These are phyloP conservation scores for Fusarium annulatum DNA, from an alignment of 2,329 filamentous ascomycete genomes.

Conservation along the genomic window DNA sequence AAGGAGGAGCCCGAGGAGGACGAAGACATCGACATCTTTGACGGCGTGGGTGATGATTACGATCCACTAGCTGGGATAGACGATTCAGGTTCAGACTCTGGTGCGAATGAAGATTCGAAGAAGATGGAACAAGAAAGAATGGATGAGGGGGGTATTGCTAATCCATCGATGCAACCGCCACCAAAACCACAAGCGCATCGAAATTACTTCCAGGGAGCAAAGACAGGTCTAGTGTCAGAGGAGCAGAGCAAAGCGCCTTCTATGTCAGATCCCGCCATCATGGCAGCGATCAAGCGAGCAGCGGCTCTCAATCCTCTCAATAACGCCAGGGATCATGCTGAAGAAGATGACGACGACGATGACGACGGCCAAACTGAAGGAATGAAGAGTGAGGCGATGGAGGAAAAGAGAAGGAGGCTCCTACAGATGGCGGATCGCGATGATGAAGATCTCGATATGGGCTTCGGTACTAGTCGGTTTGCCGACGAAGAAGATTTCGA, in stretches of 20 bases:
- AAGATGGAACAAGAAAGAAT: slow-evolving; percentile 38
- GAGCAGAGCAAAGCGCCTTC: slow-evolving; percentile 63
- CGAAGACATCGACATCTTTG: slow-evolving; percentile 73
- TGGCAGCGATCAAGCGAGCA: slow-evolving; percentile 88
- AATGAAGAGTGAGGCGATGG: slow-evolving; percentile 65
- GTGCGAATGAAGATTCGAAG: slow-evolving; percentile 52
- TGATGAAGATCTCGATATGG: slow-evolving; percentile 91
- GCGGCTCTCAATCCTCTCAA: slow-evolving; percentile 68
- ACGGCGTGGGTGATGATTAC: slow-evolving; percentile 73
- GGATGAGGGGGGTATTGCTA: slow-evolving; percentile 34
- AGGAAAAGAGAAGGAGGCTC: slow-evolving; percentile 78
- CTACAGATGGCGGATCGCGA: slow-evolving; percentile 80
- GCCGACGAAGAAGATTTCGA: slow-evolving; percentile 90
- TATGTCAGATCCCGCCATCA: slow-evolving; percentile 79
- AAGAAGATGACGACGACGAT: slow-evolving; percentile 36
- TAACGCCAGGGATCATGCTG: slow-evolving; percentile 48
- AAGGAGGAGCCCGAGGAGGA: slow-evolving; percentile 61
- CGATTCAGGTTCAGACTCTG: slow-evolving; percentile 58
- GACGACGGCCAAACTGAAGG: slow-evolving; percentile 53
- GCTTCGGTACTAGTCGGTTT: slow-evolving; percentile 88
- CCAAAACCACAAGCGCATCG: slow-evolving; percentile 56
- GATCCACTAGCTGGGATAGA: slow-evolving; percentile 72
- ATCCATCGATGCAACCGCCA: slow-evolving; percentile 59
- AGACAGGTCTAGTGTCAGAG: slow-evolving; percentile 64
- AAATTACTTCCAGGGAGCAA: slow-evolving; percentile 73